Conservation (phyloP, 345 rosid species). For the Brassica incana region DNA sequence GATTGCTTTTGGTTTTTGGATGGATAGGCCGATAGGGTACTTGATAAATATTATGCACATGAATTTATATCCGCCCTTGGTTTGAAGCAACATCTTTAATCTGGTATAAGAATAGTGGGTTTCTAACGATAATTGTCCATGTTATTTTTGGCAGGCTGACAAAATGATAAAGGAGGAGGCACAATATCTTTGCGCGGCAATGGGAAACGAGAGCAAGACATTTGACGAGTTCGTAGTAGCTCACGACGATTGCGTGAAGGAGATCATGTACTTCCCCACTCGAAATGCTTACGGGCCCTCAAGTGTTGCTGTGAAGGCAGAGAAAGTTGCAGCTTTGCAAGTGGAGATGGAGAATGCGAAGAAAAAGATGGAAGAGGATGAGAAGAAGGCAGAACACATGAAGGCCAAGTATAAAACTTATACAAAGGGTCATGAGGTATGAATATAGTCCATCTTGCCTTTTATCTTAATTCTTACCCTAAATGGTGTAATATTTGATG, state of each 20-base stretch:
- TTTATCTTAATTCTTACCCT: background rate
- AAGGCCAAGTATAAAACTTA: slow-evolving; percentile 78
- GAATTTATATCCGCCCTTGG: background rate
- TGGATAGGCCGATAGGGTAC: background rate
- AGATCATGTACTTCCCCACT: slow-evolving; percentile 95
- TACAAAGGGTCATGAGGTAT: slow-evolving; percentile 95
- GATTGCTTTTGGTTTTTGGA: background rate
- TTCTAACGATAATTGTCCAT: slow-evolving; percentile 1
- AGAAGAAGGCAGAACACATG: slow-evolving; percentile 79
- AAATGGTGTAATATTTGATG: background rate
- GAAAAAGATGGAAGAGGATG: slow-evolving; percentile 75
- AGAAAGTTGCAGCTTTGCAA: slow-evolving; percentile 86
- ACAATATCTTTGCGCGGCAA: slow-evolving; percentile 66
- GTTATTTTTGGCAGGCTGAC: slow-evolving; percentile 58
- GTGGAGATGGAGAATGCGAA: slow-evolving; percentile 72
- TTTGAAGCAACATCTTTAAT: slow-evolving; percentile 20
- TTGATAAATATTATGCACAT: background rate
- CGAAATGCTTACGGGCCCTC: slow-evolving; percentile 84
- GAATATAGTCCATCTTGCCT: slow-evolving; percentile 11
- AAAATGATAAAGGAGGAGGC: slow-evolving; percentile 70
- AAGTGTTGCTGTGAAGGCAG: slow-evolving; percentile 90
- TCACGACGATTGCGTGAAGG: slow-evolving; percentile 81
- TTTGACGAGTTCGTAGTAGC: slow-evolving; percentile 89
- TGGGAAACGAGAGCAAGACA: slow-evolving; percentile 87
- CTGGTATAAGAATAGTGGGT: background rate